Percentiles rank a stretch among this genome's conserved stretches.
Evolutionary conservation across 805 yeast genomes (phyloP).

Genomic region (Geotrichum ghanense): DNA sequence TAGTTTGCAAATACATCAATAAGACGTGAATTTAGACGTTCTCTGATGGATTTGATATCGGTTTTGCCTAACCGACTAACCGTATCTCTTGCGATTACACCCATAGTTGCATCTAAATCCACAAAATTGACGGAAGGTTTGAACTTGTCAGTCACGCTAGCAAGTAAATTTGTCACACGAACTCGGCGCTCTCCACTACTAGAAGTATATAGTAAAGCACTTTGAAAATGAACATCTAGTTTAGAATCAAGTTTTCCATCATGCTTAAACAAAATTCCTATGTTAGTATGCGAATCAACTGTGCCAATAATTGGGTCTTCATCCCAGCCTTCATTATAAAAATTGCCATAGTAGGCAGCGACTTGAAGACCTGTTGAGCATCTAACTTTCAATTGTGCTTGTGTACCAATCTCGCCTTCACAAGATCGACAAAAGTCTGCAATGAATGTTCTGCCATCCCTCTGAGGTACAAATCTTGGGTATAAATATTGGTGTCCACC

Average conservation of each 20-base stretch:
- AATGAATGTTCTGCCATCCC: conserved; percentile 58
- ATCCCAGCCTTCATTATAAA: conserved; percentile 26
- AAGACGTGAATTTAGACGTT: conserved; percentile 41
- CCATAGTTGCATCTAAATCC: conserved; percentile 58
- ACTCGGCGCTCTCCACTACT: conserved; percentile 67
- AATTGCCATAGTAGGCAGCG: conserved; percentile 56
- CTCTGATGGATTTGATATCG: conserved; percentile 33
- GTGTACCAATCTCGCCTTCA: conserved; percentile 48
- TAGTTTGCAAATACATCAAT: conserved; percentile 50
- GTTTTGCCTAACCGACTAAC: conserved; percentile 29
- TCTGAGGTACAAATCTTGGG: conserved; percentile 50
- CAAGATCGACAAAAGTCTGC: conserved; percentile 43
- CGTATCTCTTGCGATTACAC: conserved; percentile 41
- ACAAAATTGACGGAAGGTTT: conserved; percentile 67
- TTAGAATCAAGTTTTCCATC: conserved; percentile 64
- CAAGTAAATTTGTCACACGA: conserved; percentile 73
- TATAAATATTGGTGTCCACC: conserved; percentile 64
- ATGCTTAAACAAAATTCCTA: conserved; percentile 62
- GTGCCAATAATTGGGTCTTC: conserved; percentile 64
- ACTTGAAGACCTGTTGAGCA: conserved; percentile 84
- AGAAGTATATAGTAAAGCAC: conserved; percentile 79
- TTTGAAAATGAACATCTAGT: conserved; percentile 81
- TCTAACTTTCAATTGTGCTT: conserved; percentile 73
- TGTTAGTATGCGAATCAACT: conserved; percentile 47
- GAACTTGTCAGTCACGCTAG: conserved; percentile 66